A percentile compares a stretch with the other conserved stretches of the same genome.
These are phyloP conservation scores for Camellia oleifera DNA, from an alignment of 179 eudicot species.

Conservation along the genomic window DNA sequence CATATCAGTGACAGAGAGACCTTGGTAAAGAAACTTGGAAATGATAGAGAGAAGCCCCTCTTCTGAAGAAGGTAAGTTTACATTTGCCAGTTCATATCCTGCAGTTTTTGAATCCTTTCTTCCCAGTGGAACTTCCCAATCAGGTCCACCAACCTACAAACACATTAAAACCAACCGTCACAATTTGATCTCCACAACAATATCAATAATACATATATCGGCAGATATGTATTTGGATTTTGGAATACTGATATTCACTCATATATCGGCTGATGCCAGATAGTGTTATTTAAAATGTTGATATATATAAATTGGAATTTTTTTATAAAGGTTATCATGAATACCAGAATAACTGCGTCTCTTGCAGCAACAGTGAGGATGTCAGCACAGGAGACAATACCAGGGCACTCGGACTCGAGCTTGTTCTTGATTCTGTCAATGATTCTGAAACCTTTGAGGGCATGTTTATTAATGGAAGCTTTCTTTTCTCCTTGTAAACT, in stretches of 20 bases:
- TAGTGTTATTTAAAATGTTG: too few relatives aligned
- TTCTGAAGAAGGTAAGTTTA: constrained; percentile 62
- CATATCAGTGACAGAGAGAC: constrained; percentile 85
- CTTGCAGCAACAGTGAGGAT: constrained; percentile 85
- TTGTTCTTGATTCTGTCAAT: constrained; percentile 71
- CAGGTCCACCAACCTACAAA: constrained; percentile 86
- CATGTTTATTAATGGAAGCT: constrained; percentile 52
- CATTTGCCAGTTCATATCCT: constrained; percentile 41
- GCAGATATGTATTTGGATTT: too few relatives aligned
- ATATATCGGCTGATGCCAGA: too few relatives aligned
- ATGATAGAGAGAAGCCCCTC: constrained; percentile 69
- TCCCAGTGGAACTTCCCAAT: constrained; percentile 88
- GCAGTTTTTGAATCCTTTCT: constrained; percentile 78
- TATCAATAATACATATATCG: too few relatives aligned
- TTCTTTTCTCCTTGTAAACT: constrained; percentile 78
- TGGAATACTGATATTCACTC: too few relatives aligned
- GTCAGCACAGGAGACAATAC: constrained; percentile 88
- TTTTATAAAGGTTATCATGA: too few relatives aligned
- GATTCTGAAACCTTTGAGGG: constrained; percentile 65
- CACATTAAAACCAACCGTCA: neutral
- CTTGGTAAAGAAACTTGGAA: constrained; percentile 71
- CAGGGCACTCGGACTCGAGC: constrained; percentile 91
- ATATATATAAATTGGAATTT: too few relatives aligned
- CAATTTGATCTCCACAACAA: too few relatives aligned
- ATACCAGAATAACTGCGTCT: constrained; percentile 77